A percentile compares a stretch with the other conserved stretches of the same genome.
These are phyloP conservation scores for Lodderomyces theae DNA, from an alignment of 1,139 yeast species.

Conservation along the genomic window DNA sequence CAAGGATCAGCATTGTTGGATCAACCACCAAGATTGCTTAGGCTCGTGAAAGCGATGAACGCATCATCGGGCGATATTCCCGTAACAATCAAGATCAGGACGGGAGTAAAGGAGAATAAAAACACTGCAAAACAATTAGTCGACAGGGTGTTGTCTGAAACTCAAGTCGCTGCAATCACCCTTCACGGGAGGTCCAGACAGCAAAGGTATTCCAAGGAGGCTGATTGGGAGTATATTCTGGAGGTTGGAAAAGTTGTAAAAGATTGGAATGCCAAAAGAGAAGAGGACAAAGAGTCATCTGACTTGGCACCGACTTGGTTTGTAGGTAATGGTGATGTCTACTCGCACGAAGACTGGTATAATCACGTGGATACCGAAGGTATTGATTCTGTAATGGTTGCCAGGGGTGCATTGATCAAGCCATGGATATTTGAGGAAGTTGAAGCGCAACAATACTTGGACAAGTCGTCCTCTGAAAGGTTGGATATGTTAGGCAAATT, in stretches of 20 bases:
- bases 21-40: slow-evolving; percentile 74
- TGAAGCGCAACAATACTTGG: slow-evolving; percentile 83
- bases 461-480: slow-evolving; percentile 87
- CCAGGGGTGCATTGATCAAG: slow-evolving; percentile 94
- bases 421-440: slow-evolving; percentile 99
- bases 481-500: slow-evolving; percentile 68
- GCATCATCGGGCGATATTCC: slow-evolving; percentile 88
- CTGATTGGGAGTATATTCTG: slow-evolving; percentile 88
- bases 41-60: slow-evolving; percentile 86
- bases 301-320: slow-evolving; percentile 54
- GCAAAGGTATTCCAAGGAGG: slow-evolving; percentile 86
- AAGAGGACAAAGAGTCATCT: slow-evolving; percentile 52
- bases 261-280: slow-evolving; percentile 51
- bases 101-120: slow-evolving; percentile 82
- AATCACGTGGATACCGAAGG: slow-evolving; percentile 65
- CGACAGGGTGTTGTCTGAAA: slow-evolving; percentile 65
- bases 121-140: slow-evolving; percentile 82
- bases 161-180: slow-evolving; percentile 87
- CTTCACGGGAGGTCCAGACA: slow-evolving; percentile 95
- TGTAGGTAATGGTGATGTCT: slow-evolving; percentile 93
- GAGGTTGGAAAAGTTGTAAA: slow-evolving; percentile 70
- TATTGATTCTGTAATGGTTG: slow-evolving; percentile 94
- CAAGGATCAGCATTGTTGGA: slow-evolving; percentile 95
- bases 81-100: slow-evolving; percentile 85
- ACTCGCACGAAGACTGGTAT: slow-evolving; percentile 86